Base-by-base conservation (phyloP, 768 basidiomycete species). In the Mycena capillaripes region DNA sequence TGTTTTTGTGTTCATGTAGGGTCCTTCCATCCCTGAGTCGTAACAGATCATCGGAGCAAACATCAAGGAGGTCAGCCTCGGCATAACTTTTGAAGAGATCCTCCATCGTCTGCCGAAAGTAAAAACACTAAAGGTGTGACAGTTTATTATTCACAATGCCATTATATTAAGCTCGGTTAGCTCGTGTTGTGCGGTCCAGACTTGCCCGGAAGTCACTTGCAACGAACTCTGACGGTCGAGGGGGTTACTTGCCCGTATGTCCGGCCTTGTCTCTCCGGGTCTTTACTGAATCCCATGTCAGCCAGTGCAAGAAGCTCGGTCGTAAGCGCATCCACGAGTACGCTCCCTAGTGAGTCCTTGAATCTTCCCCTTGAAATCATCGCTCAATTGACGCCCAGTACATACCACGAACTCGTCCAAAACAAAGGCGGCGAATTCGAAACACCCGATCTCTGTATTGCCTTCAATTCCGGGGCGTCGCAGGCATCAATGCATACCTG, bases 91-190 rank as follows among this genome's bases (percentile, higher is more conserved):
- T 23, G 78, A 80, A 29, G 78, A 80, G 27, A 74, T 78, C 6
- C 68, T 80, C 16, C 79, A 80, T 46, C 69, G 78, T 40, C 75
- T 78, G 10, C 78, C 78, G 2, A 56, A 76, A 36, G 70, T 80
- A 10, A 74, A 74, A 23, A 75, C 65, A 1, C 62, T 80, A n/a
- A 77, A 74, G 63, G 78, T 79, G 32, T 53, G 50, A 11, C 4
- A 17, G 14, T 36, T 40, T 40, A 5, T 56, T 32, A 36, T 72
- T 10, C 17, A 2, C 21, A 10, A 52, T 8, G n/a, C 16, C 7
- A 29, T n/a, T 38, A 19, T 59, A n/a, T 40, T 27, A 25, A 8
- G 17, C 9, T 40, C 23, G 7, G 14, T 9, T 46, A 79, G 78
- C 52, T 78, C 21, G 11, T 79, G 2, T 19, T 79, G 25, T 74